Evolutionary conservation across 805 yeast species (phyloP), one percentile per base, ranked within the genome.

Genomic region (Lipomyces sp.): DNA sequence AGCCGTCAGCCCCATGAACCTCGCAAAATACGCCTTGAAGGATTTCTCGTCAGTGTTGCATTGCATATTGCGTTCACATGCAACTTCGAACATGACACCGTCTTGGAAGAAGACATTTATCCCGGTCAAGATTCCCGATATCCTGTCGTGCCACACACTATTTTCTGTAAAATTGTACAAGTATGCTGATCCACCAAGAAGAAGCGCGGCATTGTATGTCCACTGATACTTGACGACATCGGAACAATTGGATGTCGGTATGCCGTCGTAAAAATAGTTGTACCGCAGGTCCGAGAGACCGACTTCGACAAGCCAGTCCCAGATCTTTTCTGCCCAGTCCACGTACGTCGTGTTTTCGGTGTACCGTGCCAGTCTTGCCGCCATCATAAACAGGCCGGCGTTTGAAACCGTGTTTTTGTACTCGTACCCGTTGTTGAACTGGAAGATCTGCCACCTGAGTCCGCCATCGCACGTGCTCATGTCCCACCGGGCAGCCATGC

Each of bases 401-500:
- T 86, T 87, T 14, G 93, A 78, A 58, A 87, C 85, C 33, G 96
- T 73, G 68, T 91, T 91, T 68, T 91, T 91, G 70, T 91, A 91
- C 67, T 86, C 85, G 67, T 89, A 91, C 55, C 98, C 98, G 5
- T 87, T 76, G 67, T 91, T 91, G 95, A 96, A 90, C 50, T 83
- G 76, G 72, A 83, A 91, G 63, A 91, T 91, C 73, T 91, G 98
- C 98, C 98, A 91, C 69, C 97, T 76, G 54, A 91, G 71, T 0
- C 98, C 98, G 52, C 98, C 98, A 39, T 75, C 78, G 71, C 98
- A 91, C 48, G 73, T 63, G 2, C 61, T 65, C 6, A 66, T 59
- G 67, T 90, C 96, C 98, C 98, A 91, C 67, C 97, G 79, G 28
- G 74, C 70, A 35, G 86, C 82, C 95, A 91, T 90, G 32, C 95